A percentile compares a stretch with the other conserved stretches of the same genome.
These are phyloP conservation scores for Pelagomonas calceolata DNA, from an alignment of 108 stramenopile species.

Conservation along the genomic window DNA sequence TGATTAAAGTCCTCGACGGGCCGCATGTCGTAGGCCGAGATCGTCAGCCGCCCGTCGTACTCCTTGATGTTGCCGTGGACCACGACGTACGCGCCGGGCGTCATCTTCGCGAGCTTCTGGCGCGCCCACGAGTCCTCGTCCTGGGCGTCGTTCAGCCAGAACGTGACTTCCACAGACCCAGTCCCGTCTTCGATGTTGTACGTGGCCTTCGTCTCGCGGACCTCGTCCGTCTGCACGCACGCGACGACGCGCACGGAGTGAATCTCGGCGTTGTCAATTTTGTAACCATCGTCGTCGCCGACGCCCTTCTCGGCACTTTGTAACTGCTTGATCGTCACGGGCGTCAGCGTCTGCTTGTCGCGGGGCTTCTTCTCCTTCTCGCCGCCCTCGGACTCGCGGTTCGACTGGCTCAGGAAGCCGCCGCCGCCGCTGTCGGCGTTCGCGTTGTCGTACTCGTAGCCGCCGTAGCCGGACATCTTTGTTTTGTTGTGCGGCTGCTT, in stretches of 20 bases:
- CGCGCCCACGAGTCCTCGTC: neutral
- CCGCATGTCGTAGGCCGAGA: conserved; percentile 8
- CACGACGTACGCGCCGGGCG: neutral
- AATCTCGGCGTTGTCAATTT: neutral
- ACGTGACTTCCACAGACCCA: neutral
- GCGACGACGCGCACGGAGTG: neutral
- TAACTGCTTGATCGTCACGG: neutral
- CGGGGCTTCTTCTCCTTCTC: neutral
- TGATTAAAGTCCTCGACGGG: conserved; percentile 19
- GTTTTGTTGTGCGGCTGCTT: no score
- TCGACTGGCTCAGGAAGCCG: neutral
- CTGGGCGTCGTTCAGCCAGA: neutral
- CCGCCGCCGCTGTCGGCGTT: neutral
- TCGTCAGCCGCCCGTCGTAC: conserved; percentile 4
- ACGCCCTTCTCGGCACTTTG: neutral
- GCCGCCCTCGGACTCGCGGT: neutral
- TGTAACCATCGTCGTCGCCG: neutral
- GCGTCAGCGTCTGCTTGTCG: neutral
- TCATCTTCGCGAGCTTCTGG: neutral
- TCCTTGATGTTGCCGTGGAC: conserved; percentile 9
- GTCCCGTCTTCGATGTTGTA: neutral
- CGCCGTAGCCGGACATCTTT: neutral
- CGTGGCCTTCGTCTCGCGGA: neutral
- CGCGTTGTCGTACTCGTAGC: neutral
- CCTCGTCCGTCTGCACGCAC: neutral